Evolutionary conservation across 495 filamentous ascomycete genomes (phyloP).

Genomic region (Ascodesmis nigricans): DNA sequence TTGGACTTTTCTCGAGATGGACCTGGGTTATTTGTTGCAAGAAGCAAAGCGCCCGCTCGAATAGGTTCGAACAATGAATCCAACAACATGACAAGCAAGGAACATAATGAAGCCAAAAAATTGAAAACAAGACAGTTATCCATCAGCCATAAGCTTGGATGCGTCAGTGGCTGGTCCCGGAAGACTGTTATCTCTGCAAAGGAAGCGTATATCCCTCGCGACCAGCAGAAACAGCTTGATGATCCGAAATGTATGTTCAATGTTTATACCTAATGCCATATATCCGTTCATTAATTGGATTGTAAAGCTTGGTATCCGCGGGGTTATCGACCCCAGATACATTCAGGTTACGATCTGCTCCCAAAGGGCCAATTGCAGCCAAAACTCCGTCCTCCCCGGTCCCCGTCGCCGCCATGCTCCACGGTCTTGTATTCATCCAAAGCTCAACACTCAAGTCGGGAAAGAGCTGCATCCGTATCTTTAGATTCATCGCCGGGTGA

Average conservation of each 20-base stretch:
- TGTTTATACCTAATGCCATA: constrained; percentile 22
- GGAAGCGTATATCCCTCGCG: constrained; percentile 34
- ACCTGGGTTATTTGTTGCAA: too few relatives aligned
- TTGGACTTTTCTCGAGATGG: too few relatives aligned
- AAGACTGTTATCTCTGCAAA: constrained; percentile 25
- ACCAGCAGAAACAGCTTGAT: constrained; percentile 39
- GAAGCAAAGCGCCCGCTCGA: constrained; percentile 27
- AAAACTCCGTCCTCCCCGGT: constrained; percentile 8
- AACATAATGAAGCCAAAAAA: neutral
- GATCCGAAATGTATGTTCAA: constrained; percentile 21
- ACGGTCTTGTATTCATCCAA: neutral
- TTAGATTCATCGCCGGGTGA: neutral
- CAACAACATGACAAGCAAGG: neutral
- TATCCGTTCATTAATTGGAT: constrained; percentile 3
- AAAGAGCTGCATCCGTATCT: too few relatives aligned
- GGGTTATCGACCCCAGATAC: constrained; percentile 7
- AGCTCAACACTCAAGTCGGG: neutral
- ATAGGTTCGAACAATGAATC: constrained; percentile 14
- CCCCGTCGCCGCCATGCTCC: neutral
- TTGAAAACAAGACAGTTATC: neutral
- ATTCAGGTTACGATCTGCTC: constrained; percentile 10
- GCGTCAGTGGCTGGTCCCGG: constrained; percentile 13
- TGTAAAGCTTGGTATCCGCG: constrained; percentile 2
- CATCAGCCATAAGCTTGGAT: neutral
- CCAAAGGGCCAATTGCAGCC: constrained; percentile 9